Evolutionary conservation across 352 stramenopile genomes (phyloP), one percentile per base, ranked within the genome.

Genomic region (Stramenopiles sp.): DNA sequence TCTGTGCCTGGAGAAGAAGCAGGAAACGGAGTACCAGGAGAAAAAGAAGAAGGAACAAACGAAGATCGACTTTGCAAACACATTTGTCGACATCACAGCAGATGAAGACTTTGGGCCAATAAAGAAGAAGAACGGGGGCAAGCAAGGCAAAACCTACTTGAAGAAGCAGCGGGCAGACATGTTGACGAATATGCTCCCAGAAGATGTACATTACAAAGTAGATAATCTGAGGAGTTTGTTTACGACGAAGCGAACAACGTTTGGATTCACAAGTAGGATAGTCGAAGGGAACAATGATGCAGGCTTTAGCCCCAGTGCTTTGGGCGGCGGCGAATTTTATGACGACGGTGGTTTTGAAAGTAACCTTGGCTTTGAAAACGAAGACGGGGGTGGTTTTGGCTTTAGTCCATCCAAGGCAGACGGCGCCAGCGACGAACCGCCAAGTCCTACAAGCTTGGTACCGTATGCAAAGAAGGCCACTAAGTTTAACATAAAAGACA

Each of bases 191-290:
- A 63, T 63, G 43, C 25, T 63, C 12, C 43, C 43, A 63, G 43
- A 63, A 63, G 43, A 63, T 63, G 43, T 63, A 25, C 43, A 63
- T 63, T 63, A 63, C 25, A 63, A 63, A 63, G 12, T 25, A 63
- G 43, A 63, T 18, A 63, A 25, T 63, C 25, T 63, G 25, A 63
- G 43, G 25, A 63, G 43, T 63, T 63, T 63, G 25, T 63, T 18
- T 63, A 63, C 43, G 25, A 63, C 43, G 43, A 25, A 63, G 25
- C 12, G 43, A 63, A 63, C 25, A 18, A 63, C 12, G 25, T 63
- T 63, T 63, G 43, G 43, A 18, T 63, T 63, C 25, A 63, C 43
- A 63, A 63, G 25, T 63, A 25, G 12, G 12, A 63, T 18, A 18
- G 43, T 18, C 12, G 12, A 63, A 63, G 43, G 25, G 12, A 63